These are phyloP conservation scores for Penicillium manginii DNA, from an alignment of 495 filamentous ascomycete species.

Conservation along the genomic window DNA sequence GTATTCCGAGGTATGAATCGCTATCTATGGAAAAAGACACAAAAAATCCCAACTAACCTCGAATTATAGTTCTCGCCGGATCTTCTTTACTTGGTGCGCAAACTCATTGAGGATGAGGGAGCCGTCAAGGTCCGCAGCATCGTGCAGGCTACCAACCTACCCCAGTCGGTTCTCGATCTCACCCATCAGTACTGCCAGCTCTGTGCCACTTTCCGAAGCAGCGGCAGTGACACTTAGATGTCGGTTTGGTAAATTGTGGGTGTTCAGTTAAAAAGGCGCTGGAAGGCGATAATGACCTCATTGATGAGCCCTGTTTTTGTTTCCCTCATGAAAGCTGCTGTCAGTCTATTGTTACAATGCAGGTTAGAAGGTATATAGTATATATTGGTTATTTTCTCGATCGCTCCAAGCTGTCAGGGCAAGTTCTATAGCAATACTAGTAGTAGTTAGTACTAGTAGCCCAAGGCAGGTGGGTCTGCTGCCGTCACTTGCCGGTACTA, in stretches of 20 bases:
- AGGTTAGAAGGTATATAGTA: constrained; percentile 23
- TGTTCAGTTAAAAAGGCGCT: constrained; percentile 20
- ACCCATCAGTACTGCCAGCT: constrained; percentile 95
- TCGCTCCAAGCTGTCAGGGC: neutral
- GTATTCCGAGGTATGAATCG: constrained; percentile 81
- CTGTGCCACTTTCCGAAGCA: constrained; percentile 92
- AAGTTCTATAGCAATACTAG: neutral
- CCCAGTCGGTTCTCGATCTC: constrained; percentile 89
- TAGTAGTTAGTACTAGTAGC: too few species aligned
- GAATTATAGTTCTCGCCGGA: constrained; percentile 82
- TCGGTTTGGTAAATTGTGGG: neutral
- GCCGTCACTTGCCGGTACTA: too few species aligned
- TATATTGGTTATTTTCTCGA: neutral
- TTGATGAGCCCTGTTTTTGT: constrained; percentile 23
- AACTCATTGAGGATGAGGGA: constrained; percentile 94
- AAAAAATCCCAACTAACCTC: neutral
- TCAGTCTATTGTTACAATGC: constrained; percentile 13
- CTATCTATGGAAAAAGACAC: neutral
- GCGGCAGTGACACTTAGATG: constrained; percentile 81
- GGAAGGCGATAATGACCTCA: constrained; percentile 28
- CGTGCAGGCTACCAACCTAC: constrained; percentile 90
- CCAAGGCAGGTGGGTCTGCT: too few species aligned
- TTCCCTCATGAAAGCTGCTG: constrained; percentile 8
- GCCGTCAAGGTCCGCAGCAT: constrained; percentile 97
- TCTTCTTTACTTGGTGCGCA: constrained; percentile 81